phyloP scores from a whole-genome alignment of 148 eudicot genomes.

The Silene latifolia region DNA sequence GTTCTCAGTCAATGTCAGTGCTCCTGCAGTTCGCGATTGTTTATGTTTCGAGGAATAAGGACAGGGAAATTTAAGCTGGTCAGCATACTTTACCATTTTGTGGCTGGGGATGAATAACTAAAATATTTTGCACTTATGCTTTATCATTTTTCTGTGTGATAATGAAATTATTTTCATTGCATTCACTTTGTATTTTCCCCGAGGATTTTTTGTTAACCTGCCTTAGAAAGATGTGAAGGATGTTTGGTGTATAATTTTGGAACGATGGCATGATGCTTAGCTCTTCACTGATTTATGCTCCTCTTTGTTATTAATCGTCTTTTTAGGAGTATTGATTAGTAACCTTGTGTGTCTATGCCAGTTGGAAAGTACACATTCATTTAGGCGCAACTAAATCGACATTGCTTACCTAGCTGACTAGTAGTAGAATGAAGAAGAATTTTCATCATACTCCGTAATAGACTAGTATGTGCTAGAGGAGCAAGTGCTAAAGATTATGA shows the following conservation, averaged over 20 bases:
- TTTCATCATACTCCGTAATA: too few species aligned
- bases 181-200: too few species aligned
- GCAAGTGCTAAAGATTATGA: too few species aligned
- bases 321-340: not conserved
- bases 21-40: not conserved
- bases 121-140: not conserved
- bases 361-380: too few species aligned
- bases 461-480: too few species aligned
- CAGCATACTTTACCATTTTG: not conserved
- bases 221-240: not conserved
- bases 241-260: not conserved
- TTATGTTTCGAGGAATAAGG: not conserved
- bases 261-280: not conserved
- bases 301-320: not conserved
- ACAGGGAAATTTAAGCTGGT: not conserved
- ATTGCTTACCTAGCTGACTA: too few species aligned
- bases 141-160: not conserved
- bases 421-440: too few species aligned
- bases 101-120: not conserved
- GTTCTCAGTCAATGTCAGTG: not conserved
- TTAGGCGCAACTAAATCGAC: too few species aligned
- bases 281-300: not conserved
- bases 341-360: too few species aligned
- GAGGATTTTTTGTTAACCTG: not conserved
- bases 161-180: not conserved